Conservation (phyloP, 108 stramenopile genomes). For the Skeletonema costatum region DNA sequence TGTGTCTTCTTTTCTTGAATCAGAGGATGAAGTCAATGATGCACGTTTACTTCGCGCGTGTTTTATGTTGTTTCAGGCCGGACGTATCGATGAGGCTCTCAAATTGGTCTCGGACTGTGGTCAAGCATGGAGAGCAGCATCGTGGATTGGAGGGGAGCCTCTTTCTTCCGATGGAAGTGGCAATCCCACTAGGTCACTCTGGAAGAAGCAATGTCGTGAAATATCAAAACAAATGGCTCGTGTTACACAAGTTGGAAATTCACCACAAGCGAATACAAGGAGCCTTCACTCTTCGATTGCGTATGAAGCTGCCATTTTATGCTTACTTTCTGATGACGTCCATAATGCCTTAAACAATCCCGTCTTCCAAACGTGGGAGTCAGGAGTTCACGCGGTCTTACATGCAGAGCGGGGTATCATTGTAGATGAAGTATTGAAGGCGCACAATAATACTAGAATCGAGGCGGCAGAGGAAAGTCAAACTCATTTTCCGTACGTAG, state of each 20-base stretch:
- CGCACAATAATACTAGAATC: slow-evolving; percentile 49
- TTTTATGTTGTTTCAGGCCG: slow-evolving; percentile 60
- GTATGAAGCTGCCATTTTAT: slow-evolving; percentile 71
- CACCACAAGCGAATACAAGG: slow-evolving; percentile 1
- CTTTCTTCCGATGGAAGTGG: slow-evolving; percentile 36
- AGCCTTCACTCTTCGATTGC: slow-evolving; percentile 23
- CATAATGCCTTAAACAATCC: slow-evolving; percentile 61
- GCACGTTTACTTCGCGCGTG: slow-evolving; percentile 56
- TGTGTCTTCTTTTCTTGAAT: slow-evolving; percentile 16
- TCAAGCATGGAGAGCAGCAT: slow-evolving; percentile 70
- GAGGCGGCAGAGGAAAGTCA: slow-evolving; percentile 16
- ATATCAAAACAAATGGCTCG: slow-evolving; percentile 45
- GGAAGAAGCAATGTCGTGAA: slow-evolving; percentile 67
- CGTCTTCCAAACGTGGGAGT: slow-evolving; percentile 59
- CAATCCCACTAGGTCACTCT: slow-evolving; percentile 68
- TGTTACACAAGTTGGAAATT: not conserved
- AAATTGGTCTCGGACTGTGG: slow-evolving; percentile 56
- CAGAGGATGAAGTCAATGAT: slow-evolving; percentile 40
- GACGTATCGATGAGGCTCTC: slow-evolving; percentile 53
- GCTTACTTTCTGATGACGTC: slow-evolving; percentile 64
- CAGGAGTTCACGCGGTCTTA: slow-evolving; percentile 54
- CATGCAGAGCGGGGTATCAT: slow-evolving; percentile 47
- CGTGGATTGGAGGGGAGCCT: slow-evolving; percentile 67
- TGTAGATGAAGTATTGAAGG: slow-evolving; percentile 65
- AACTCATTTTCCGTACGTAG: slow-evolving; percentile 29